These are phyloP conservation scores for Zygosaccharomyces pseudobailii DNA, from an alignment of 1,139 yeast species.

Conservation along the genomic window DNA sequence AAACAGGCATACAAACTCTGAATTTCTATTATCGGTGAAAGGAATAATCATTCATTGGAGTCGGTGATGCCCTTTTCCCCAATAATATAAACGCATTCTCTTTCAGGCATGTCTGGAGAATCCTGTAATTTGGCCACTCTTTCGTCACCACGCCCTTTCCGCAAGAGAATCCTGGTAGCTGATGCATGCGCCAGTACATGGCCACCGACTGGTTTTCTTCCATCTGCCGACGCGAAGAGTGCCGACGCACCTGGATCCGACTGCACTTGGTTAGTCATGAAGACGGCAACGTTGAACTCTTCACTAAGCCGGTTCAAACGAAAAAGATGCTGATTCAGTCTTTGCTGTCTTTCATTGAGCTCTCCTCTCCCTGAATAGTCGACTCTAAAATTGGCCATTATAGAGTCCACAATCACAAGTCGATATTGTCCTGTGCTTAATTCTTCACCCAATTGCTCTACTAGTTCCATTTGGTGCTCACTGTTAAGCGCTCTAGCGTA, in stretches of 20 bases:
- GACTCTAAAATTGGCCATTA: constrained; percentile 59
- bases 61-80: constrained; percentile 52
- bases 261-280: constrained; percentile 59
- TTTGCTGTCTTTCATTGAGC: constrained; percentile 56
- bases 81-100: constrained; percentile 50
- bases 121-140: constrained; percentile 60
- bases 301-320: constrained; percentile 51
- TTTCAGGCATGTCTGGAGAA: constrained; percentile 60
- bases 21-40: constrained; percentile 14
- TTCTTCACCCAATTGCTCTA: constrained; percentile 48
- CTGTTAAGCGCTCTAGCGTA: constrained; percentile 57
- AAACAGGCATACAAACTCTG: constrained; percentile 19
- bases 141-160: constrained; percentile 64
- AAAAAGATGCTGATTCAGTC: constrained; percentile 52
- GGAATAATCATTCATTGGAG: constrained; percentile 32
- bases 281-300: constrained; percentile 55
- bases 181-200: constrained; percentile 63
- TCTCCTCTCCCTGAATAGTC: constrained; percentile 60
- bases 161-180: constrained; percentile 52
- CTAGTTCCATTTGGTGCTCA: constrained; percentile 56
- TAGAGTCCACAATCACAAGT: constrained; percentile 49
- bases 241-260: constrained; percentile 69
- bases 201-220: constrained; percentile 63
- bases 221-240: constrained; percentile 59
- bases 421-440: constrained; percentile 47